phyloP scores from a whole-genome alignment of 139 green algal genomes.

The Chlorella sp. region DNA sequence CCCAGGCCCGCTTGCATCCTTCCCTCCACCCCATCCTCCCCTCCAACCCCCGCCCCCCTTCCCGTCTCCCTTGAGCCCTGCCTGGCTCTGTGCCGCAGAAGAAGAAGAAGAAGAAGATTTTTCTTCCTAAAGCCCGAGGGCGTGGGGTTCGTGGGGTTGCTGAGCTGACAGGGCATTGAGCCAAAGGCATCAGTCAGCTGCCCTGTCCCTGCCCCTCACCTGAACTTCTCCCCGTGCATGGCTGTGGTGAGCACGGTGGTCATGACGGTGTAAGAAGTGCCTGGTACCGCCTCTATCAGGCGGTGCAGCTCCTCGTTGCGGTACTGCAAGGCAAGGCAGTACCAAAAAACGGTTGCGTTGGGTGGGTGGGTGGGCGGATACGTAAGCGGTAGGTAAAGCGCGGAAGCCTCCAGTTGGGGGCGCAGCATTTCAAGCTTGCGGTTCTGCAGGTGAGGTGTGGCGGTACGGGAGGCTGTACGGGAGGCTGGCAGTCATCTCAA shows the following conservation, averaged over 20 bases:
- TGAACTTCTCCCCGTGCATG: constrained; percentile 63
- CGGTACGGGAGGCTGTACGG: too few relatives aligned
- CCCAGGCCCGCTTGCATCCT: too few relatives aligned
- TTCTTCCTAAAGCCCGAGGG: too few relatives aligned
- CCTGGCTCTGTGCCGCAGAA: too few relatives aligned
- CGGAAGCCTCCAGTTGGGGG: too few relatives aligned
- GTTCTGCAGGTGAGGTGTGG: too few relatives aligned
- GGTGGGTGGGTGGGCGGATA: too few relatives aligned
- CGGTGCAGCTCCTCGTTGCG: constrained; percentile 50
- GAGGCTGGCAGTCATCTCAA: background rate
- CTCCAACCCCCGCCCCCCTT: background rate
- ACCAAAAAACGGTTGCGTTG: background rate
- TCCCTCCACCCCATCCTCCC: background rate
- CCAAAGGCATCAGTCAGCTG: too few relatives aligned
- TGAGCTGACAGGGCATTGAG: too few relatives aligned
- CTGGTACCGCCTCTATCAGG: constrained; percentile 25
- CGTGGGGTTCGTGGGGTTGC: too few relatives aligned
- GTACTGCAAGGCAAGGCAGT: constrained; percentile 36
- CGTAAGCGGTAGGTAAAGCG: too few relatives aligned
- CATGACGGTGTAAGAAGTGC: constrained; percentile 40
- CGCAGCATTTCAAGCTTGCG: background rate
- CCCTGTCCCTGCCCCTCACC: constrained; percentile 7
- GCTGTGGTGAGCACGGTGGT: constrained; percentile 52
- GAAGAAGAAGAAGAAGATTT: too few relatives aligned
- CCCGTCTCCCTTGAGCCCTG: background rate